Evolutionary conservation across 768 basidiomycete genomes (phyloP).

Genomic region (Saitozyma sp.): DNA sequence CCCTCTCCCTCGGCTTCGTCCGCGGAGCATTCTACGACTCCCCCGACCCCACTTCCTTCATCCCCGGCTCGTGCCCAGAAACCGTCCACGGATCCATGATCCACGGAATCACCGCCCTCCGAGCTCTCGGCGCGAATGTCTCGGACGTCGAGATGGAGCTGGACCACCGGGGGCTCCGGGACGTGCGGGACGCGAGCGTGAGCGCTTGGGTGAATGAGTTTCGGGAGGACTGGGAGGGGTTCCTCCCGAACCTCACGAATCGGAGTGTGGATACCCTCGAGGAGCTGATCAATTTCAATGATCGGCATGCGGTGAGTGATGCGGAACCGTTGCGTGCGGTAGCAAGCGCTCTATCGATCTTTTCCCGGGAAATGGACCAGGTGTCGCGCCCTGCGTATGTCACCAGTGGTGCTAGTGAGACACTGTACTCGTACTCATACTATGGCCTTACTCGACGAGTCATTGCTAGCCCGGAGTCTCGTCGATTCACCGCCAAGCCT

Average conservation of each 20-base stretch:
- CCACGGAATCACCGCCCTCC: too few species aligned
- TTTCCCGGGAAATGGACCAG: too few species aligned
- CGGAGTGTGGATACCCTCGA: slow-evolving; percentile 14
- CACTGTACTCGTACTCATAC: too few species aligned
- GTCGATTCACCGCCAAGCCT: too few species aligned
- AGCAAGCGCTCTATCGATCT: not conserved
- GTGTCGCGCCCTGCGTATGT: too few species aligned
- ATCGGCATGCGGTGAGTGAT: slow-evolving; percentile 19
- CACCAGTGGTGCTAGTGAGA: too few species aligned
- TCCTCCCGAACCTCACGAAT: slow-evolving; percentile 17
- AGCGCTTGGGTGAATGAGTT: slow-evolving; percentile 14
- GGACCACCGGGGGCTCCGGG: not conserved
- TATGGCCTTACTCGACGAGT: too few species aligned
- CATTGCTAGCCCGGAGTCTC: too few species aligned
- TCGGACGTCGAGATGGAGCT: slow-evolving; percentile 12
- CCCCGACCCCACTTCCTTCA: too few species aligned
- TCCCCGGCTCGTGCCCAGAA: too few species aligned
- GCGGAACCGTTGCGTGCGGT: not conserved
- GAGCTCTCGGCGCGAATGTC: slow-evolving; percentile 1
- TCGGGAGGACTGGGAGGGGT: slow-evolving; percentile 33
- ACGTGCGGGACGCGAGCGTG: not conserved
- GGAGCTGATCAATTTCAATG: slow-evolving; percentile 40
- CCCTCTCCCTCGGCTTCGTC: slow-evolving; percentile 8
- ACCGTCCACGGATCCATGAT: too few species aligned
- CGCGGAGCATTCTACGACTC: slow-evolving; percentile 3